Base-by-base conservation (phyloP, 495 filamentous ascomycete species). In the Stereocaulon alpinum region DNA sequence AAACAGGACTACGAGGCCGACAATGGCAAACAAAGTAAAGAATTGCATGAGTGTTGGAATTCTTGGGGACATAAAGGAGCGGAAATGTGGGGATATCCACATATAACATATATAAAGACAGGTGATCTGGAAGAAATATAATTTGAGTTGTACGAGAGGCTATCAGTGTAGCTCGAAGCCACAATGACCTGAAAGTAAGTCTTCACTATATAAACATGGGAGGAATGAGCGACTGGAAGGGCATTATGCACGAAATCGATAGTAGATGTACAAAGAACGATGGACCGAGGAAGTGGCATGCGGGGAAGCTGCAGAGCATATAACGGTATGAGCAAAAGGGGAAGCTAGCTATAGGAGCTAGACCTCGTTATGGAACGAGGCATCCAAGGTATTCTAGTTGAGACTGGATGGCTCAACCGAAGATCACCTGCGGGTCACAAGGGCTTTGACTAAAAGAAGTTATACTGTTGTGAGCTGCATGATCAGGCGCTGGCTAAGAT, bases 401-500 rank as follows among this genome's bases (percentile, higher is more conserved):
- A n/a, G 42, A 51, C 17, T 40, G 40, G 24, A 10, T 42, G n/a
- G 24, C 40, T 17, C 56, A 51, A 10, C 44, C 22, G 15, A 45
- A n/a, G 24, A 14, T 42, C 0, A 29, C 34, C 34, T n/a, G 34
- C 37, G 40, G 4, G 48, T 10, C 11, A 43, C 30, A 51, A 27
- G 37, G 34, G 15, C 40, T 1, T 40, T 24, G 14, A 34, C 45
- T 24, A 30, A 20, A 14, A 59, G n/a, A 7, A 15, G 34, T 1
- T n/a, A 20, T 4, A 6, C 10, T 20, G 3, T 29, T 40, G 6
- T 51, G 45, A 29, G 37, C 40, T 18, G 24, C 56, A 43, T 0
- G 24, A 32, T 22, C 6, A 18, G 40, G 12, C 30, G 56, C 17
- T 30, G 56, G 56, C 56, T 14, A 59, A 34, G 42, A 59, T 29